These are phyloP conservation scores for Arachis stenosperma DNA, from an alignment of 306 rosid genomes.

Conservation along the genomic window DNA sequence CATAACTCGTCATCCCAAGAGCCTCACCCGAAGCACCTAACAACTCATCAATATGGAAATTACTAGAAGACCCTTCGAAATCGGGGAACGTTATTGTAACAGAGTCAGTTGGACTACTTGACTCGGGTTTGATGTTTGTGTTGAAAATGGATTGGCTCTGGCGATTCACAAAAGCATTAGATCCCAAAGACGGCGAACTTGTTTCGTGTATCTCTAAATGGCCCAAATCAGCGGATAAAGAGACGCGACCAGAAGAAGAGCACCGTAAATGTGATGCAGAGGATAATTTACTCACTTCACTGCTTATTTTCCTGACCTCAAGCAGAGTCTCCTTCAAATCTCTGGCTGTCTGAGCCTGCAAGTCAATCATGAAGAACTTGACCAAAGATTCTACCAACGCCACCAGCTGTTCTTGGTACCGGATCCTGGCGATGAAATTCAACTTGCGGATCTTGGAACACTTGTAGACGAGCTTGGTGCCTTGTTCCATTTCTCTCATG, in stretches of 20 bases:
- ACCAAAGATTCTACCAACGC: neutral
- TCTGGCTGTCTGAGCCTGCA: slow-evolving; percentile 15
- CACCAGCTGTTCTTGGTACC: neutral
- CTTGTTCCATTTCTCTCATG: neutral
- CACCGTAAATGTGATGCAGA: neutral
- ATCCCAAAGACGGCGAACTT: too few species aligned
- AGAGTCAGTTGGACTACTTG: too few species aligned
- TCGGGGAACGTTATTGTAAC: too few species aligned
- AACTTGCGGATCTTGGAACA: neutral
- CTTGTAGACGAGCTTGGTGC: neutral
- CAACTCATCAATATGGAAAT: too few species aligned
- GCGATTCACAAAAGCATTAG: too few species aligned
- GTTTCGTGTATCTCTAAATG: too few species aligned
- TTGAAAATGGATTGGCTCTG: too few species aligned
- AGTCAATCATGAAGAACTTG: neutral
- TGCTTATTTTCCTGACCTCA: neutral
- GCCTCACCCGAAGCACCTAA: too few species aligned
- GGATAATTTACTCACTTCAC: neutral
- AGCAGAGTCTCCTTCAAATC: slow-evolving; percentile 16
- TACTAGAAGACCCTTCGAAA: too few species aligned
- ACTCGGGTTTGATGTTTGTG: too few species aligned
- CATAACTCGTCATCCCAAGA: too few species aligned
- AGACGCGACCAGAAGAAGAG: neutral
- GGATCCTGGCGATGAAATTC: neutral
- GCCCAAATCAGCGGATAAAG: too few species aligned